Percentiles rank a stretch among this genome's conserved stretches.
phyloP scores from a whole-genome alignment of 768 basidiomycete genomes.

The Kwoniella sp. region DNA sequence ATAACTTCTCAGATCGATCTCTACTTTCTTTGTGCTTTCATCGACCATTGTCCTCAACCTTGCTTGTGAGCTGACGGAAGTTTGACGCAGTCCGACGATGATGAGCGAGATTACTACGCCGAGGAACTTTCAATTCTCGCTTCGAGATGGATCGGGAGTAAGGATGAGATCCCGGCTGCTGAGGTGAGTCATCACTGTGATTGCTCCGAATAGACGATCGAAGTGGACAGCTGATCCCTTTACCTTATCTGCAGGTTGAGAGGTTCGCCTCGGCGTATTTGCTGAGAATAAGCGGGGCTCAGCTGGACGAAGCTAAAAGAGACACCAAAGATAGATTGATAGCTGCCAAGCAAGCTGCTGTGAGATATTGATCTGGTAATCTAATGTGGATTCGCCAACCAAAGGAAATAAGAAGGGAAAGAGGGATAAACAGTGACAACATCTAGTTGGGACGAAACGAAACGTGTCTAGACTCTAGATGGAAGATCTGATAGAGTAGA shows the following conservation, averaged over 20 bases:
- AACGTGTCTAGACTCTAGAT: background rate
- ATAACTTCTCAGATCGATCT: no score
- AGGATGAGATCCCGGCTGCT: conserved; percentile 50
- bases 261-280: conserved; percentile 39
- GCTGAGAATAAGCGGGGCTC: conserved; percentile 22
- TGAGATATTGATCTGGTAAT: conserved; percentile 20
- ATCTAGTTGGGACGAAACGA: no score
- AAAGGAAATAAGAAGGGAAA: background rate
- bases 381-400: background rate
- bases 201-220: background rate
- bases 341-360: conserved; percentile 29
- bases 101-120: conserved; percentile 48
- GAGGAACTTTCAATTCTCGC: conserved; percentile 46
- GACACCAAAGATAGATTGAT: conserved; percentile 25
- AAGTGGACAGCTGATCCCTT: background rate
- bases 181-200: conserved; percentile 34
- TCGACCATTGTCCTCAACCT: no score
- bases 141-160: conserved; percentile 47
- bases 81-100: conserved; percentile 24
- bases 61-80: background rate
- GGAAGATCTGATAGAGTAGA: no score
- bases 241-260: conserved; percentile 32
- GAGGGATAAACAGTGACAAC: background rate
- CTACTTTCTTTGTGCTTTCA: no score
- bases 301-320: conserved; percentile 13